Evolutionary conservation across 2,329 filamentous ascomycete genomes (phyloP).

Genomic region (Bertia moriformis): DNA sequence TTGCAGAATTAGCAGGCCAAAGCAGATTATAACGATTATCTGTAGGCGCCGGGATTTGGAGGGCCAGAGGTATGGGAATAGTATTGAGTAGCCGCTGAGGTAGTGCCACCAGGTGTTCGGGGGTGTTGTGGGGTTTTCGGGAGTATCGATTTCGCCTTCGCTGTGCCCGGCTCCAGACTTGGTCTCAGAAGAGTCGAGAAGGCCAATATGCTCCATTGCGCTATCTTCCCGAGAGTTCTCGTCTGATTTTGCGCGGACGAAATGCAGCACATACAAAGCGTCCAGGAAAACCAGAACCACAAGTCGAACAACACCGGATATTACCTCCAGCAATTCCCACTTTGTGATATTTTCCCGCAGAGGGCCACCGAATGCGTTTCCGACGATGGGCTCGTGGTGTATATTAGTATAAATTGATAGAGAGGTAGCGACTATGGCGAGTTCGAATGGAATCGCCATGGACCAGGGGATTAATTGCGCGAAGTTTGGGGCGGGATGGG

Average conservation of each 20-base stretch:
- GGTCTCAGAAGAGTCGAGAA: conserved; percentile 15
- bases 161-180: too few species aligned
- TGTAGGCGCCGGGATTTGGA: background rate
- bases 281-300: conserved; percentile 20
- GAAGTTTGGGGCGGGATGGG: conserved; percentile 63
- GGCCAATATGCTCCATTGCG: conserved; percentile 3
- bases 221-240: conserved; percentile 7
- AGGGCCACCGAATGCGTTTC: conserved; percentile 24
- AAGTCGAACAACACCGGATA: conserved; percentile 11
- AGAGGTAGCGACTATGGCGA: conserved; percentile 55
- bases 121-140: too few species aligned
- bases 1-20: conserved; percentile 23
- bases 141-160: too few species aligned
- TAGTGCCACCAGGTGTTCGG: background rate
- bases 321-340: conserved; percentile 22
- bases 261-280: conserved; percentile 6
- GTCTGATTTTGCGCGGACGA: background rate
- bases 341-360: conserved; percentile 6
- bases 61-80: background rate
- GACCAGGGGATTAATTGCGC: conserved; percentile 72
- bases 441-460: conserved; percentile 57
- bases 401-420: conserved; percentile 52
- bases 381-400: conserved; percentile 45
- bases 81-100: background rate
- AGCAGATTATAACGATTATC: conserved; percentile 21